phyloP scores from a whole-genome alignment of 768 basidiomycete genomes.

The Lyophyllum shimeji region DNA sequence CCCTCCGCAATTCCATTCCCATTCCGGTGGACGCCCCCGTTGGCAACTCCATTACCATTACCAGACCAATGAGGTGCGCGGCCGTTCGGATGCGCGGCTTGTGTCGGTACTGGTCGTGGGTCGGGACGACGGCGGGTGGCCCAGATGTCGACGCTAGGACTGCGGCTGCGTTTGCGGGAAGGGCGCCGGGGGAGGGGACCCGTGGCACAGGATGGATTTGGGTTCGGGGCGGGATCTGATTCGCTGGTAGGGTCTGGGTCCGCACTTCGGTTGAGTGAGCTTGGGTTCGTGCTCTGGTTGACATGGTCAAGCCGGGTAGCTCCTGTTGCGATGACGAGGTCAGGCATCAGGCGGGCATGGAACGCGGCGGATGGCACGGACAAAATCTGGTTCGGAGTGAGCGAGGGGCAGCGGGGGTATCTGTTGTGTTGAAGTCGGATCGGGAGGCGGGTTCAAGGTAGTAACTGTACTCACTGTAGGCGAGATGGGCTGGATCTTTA shows the following conservation, averaged over 20 bases:
- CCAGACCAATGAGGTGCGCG: too few relatives aligned
- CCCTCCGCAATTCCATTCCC: background rate
- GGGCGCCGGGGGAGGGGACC: background rate
- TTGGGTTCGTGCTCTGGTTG: background rate
- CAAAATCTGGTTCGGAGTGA: background rate
- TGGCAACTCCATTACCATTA: too few relatives aligned
- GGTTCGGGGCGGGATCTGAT: too few relatives aligned
- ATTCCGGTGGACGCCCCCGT: too few relatives aligned
- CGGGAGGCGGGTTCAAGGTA: background rate
- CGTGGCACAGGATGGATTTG: background rate
- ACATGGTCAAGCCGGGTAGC: conserved; percentile 12
- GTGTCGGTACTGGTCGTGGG: background rate
- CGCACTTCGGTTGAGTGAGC: background rate
- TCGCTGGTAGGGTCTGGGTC: background rate
- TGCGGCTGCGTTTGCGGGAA: conserved; percentile 15
- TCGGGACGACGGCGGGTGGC: background rate
- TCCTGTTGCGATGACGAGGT: background rate
- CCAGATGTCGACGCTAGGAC: background rate
- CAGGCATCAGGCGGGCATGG: background rate
- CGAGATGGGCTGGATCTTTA: conserved; percentile 5
- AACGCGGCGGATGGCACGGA: background rate
- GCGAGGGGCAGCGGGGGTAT: background rate
- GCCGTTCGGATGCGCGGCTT: background rate
- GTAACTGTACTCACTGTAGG: conserved; percentile 5
- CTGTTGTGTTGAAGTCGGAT: background rate